These are phyloP conservation scores for Naganishia cerealis DNA, from an alignment of 1,284 basidiomycete species.

Conservation along the genomic window DNA sequence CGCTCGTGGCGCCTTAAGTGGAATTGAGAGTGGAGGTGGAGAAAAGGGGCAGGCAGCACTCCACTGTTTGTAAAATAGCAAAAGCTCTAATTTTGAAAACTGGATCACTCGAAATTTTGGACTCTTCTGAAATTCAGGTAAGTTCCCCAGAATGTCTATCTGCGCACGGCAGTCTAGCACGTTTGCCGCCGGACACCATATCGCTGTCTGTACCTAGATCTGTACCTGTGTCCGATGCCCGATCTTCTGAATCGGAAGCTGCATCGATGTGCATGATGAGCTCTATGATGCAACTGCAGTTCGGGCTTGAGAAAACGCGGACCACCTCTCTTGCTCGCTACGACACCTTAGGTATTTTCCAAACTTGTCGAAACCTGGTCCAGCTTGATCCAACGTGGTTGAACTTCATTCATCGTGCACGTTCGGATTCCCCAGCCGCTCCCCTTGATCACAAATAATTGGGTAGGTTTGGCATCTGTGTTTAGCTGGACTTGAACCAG, in stretches of 20 bases:
- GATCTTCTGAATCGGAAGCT: constrained; percentile 1
- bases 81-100: too few relatives aligned
- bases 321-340: not conserved
- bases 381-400: not conserved
- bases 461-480: not conserved
- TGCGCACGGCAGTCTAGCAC: too few relatives aligned
- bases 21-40: not conserved
- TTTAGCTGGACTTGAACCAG: not conserved
- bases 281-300: not conserved
- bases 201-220: not conserved
- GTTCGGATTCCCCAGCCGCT: not conserved
- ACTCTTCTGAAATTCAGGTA: too few relatives aligned
- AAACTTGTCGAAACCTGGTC: not conserved
- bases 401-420: not conserved
- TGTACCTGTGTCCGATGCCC: not conserved
- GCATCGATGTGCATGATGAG: constrained; percentile 1
- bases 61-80: too few relatives aligned
- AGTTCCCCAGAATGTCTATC: too few relatives aligned
- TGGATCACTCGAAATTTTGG: too few relatives aligned
- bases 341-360: not conserved
- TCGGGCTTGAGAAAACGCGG: not conserved
- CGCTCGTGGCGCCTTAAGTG: not conserved
- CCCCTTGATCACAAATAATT: not conserved
- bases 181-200: too few relatives aligned
- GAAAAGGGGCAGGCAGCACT: too few relatives aligned